Percentiles rank a stretch among this genome's conserved stretches.
Conservation (phyloP, 108 stramenopile genomes). For the Skeletonema costatum region DNA sequence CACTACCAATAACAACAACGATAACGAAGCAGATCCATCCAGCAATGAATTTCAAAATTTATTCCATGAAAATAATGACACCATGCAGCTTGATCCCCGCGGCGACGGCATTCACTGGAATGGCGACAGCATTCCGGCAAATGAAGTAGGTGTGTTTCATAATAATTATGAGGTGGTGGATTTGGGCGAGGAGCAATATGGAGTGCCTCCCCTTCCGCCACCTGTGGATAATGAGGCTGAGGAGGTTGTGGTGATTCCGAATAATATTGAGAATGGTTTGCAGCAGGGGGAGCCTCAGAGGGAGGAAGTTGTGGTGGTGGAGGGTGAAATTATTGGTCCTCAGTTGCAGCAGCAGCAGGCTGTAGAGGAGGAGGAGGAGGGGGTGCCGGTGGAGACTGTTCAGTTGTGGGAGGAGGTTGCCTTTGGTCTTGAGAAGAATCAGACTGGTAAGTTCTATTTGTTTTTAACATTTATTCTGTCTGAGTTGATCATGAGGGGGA, state of each 20-base stretch:
- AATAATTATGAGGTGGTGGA: neutral
- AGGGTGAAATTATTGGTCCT: neutral
- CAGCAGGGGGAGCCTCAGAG: no score
- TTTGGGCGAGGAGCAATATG: neutral
- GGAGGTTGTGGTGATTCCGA: no score
- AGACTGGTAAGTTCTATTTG: constrained; percentile 62
- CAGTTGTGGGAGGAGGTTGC: constrained; percentile 77
- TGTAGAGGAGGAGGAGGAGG: neutral
- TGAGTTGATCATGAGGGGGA: neutral
- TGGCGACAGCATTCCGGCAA: no score
- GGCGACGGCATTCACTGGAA: neutral
- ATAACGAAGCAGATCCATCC: neutral
- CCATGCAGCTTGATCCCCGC: neutral
- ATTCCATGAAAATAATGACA: neutral
- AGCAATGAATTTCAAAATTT: neutral
- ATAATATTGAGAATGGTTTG: no score
- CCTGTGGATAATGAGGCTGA: neutral
- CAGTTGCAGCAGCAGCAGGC: neutral
- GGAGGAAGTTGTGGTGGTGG: neutral
- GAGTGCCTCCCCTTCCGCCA: neutral
- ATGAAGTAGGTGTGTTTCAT: no score
- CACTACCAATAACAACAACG: no score
- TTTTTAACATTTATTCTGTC: neutral
- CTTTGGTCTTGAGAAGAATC: constrained; percentile 62
- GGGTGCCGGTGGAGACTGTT: constrained; percentile 30